Evolutionary conservation across 495 filamentous ascomycete genomes (phyloP), one percentile per base, ranked within the genome.

Genomic region (Xylaria bambusicola): DNA sequence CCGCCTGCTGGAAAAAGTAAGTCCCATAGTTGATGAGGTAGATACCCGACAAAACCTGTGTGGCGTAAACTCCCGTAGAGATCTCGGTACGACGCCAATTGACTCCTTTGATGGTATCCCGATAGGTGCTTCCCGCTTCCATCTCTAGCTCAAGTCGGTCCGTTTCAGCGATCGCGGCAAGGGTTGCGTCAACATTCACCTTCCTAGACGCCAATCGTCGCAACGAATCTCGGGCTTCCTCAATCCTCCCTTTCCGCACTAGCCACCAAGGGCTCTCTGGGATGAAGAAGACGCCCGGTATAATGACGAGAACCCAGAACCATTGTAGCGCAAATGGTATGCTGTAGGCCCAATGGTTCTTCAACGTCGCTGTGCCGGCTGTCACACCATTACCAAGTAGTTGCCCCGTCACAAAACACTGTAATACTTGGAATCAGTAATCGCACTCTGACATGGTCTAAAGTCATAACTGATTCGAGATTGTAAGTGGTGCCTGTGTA

Each of bases 231-330:
- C 77, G 69, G 0, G 84, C 85, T 17, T 82, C 79, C 1, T 77
- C 73, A 3, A 74, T 57, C 0, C 76, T 72, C 20, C 82, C 84
- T 54, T 85, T 80, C 2, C 85, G 80, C 8, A 86, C 78, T 4
- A 84, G 68, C 77, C 81, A 88, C 84, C 85, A 88, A 2, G 85
- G 87, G 17, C 75, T 82, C 63, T 85, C 88, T 0, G 88, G 85
- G 4, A 81, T 81, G 54, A 86, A 77, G 41, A 81, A 74, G 53
- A 82, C 69, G 4, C 84, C 73, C 3, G 81, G 75, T 40, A 86
- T 67, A 27, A 89, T 77, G 10, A 86, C 75, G 2, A 83, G 66
- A 6, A 85, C 83, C 82, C 85, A 88, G 46, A 87, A 78, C 86
- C 86, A 88, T 66, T 88, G 86, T 54, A 86, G 49, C 6, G 80